Evolutionary conservation across 805 yeast genomes (phyloP), one percentile per base, ranked within the genome.

Genomic region (Candida mattraensis): DNA sequence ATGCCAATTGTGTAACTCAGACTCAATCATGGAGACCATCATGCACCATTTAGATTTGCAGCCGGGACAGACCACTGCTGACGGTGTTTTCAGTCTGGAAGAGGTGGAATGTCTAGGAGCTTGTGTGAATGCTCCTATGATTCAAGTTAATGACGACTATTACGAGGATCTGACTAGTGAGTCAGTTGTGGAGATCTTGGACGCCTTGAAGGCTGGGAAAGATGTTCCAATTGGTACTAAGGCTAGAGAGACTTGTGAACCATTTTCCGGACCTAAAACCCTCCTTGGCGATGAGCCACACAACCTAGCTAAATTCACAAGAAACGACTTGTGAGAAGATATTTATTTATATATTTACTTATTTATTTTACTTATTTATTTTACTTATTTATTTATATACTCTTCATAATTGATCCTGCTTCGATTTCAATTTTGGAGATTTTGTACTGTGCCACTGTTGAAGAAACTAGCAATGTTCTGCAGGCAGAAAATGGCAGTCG

Each of bases 81-180:
- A 87, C 64, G 78, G 78, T 23, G 63, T 80, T 48, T 86, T 86
- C 70, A 83, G 94, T 12, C 66, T 86, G 45, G 86, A 84, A 53
- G 95, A 86, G 62, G 95, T 86, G 45, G 95, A 86, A 66, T 86
- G 95, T 65, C 75, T 85, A 33, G 95, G 95, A 40, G 95, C 95
- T 3, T 86, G 95, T 70, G 88, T 86, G 33, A 86, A 86, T 61
- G 95, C 85, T 6, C 95, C 95, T 35, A 86, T 86, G 87, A 69
- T 87, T 37, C 94, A 86, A 43, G 66, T 86, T 35, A 85, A 84
- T 61, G 95, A 86, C 63, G 88, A 83, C 58, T 86, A 69, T 64
- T 81, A 72, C 55, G 95, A 86, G 66, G 95, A 86, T 61, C 72
- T 86, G 63, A 82, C 89, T 22, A 70, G 79, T 16, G 83, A 81